Conservation (phyloP, 2,329 filamentous ascomycete species). For the Fusarium brevicatenulatum region DNA sequence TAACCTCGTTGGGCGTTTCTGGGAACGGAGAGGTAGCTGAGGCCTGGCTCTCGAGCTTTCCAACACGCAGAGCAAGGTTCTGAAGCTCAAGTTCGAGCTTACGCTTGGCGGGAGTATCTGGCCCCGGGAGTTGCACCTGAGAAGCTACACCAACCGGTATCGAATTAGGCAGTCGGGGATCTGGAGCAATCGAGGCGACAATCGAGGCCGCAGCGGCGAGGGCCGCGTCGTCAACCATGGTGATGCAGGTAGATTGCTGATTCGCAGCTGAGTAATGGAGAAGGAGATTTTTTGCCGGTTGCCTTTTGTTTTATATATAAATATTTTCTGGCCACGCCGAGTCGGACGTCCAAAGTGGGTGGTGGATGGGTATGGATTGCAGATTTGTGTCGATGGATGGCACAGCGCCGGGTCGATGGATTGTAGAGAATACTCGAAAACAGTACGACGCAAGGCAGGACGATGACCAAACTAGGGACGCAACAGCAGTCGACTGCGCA, state of each 20-base stretch:
- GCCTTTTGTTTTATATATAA: neutral
- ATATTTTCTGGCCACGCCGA: slow-evolving; percentile 1
- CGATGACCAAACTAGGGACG: slow-evolving; percentile 33
- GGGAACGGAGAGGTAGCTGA: slow-evolving; percentile 72
- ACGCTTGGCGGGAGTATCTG: slow-evolving; percentile 78
- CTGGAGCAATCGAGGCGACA: slow-evolving; percentile 62
- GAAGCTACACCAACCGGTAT: slow-evolving; percentile 55
- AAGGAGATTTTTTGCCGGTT: neutral
- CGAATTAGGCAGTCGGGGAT: slow-evolving; percentile 52
- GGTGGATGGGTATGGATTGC: slow-evolving; percentile 6
- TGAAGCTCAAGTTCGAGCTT: slow-evolving; percentile 85
- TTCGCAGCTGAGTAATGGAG: slow-evolving; percentile 42
- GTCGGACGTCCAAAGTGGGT: slow-evolving; percentile 12
- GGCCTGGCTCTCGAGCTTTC: slow-evolving; percentile 83
- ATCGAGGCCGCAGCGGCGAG: slow-evolving; percentile 65
- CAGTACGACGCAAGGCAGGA: slow-evolving; percentile 10
- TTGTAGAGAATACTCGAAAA: slow-evolving; percentile 13
- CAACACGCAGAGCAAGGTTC: slow-evolving; percentile 79
- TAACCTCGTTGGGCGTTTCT: slow-evolving; percentile 82
- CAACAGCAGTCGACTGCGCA: slow-evolving; percentile 28
- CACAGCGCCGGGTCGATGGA: slow-evolving; percentile 2
- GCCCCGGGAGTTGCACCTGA: slow-evolving; percentile 79
- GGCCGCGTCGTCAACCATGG: slow-evolving; percentile 65
- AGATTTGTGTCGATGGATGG: slow-evolving; percentile 13
- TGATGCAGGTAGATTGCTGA: slow-evolving; percentile 39